Evolutionary conservation across 2,329 filamentous ascomycete genomes (phyloP).

Genomic region (Sordariomycetes sp.): DNA sequence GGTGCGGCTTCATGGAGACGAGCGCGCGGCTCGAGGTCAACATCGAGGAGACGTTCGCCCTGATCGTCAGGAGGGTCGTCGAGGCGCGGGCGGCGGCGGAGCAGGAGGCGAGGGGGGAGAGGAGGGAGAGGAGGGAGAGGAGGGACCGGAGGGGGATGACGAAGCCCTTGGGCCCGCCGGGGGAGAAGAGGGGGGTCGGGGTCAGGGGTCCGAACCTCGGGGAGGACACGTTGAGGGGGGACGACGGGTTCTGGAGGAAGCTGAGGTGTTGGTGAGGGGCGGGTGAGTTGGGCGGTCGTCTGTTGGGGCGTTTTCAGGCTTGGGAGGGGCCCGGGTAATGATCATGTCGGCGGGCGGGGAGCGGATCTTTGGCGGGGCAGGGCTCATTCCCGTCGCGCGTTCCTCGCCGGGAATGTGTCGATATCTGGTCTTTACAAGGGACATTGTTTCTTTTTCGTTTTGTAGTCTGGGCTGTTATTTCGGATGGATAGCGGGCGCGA

Average conservation of each 20-base stretch:
- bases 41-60: conserved; percentile 78
- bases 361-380: too few relatives aligned
- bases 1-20: conserved; percentile 84
- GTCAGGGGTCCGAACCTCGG: conserved; percentile 27
- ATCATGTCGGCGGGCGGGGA: too few relatives aligned
- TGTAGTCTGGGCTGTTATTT: neutral
- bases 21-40: conserved; percentile 75
- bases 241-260: conserved; percentile 2
- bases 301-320: too few relatives aligned
- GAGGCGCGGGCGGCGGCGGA: conserved; percentile 40
- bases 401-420: neutral
- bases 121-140: conserved; percentile 33
- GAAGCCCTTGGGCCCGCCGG: conserved; percentile 41
- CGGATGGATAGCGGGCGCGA: neutral
- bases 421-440: neutral
- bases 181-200: conserved; percentile 27
- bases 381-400: too few relatives aligned
- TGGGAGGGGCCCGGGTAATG: too few relatives aligned
- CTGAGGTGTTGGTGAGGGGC: conserved; percentile 1
- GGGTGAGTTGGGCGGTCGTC: too few relatives aligned
- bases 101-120: conserved; percentile 26
- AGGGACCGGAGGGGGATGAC: conserved; percentile 40
- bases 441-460: neutral
- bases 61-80: conserved; percentile 48
- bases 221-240: conserved; percentile 26